phyloP scores from a whole-genome alignment of 2,329 filamentous ascomycete species.

The Tolypocladium inflatum region DNA sequence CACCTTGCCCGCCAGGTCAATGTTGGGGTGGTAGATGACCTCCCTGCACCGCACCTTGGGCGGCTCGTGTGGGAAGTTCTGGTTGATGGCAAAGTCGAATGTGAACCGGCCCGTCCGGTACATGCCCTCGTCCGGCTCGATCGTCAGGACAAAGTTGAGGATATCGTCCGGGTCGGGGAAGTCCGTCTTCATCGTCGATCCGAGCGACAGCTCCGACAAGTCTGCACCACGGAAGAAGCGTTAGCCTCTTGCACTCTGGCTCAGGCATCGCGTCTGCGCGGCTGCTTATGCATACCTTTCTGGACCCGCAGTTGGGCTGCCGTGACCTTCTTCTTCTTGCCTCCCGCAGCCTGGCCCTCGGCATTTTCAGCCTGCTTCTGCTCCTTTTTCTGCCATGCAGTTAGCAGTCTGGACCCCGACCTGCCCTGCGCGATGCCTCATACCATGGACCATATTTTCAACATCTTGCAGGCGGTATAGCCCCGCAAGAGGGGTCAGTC shows the following conservation, averaged over 20 bases:
- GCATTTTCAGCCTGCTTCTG: constrained; percentile 90
- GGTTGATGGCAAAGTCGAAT: constrained; percentile 87
- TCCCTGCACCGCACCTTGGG: constrained; percentile 95
- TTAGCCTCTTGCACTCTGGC: background rate
- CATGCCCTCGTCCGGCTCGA: constrained; percentile 76
- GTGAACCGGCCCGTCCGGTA: constrained; percentile 84
- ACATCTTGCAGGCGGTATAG: constrained; percentile 53
- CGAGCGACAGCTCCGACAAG: constrained; percentile 70
- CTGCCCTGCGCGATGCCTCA: constrained; percentile 12
- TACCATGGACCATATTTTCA: constrained; percentile 99
- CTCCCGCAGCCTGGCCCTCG: constrained; percentile 55
- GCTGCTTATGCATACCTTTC: constrained; percentile 55
- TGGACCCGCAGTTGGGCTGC: constrained; percentile 91
- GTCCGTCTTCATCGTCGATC: constrained; percentile 69
- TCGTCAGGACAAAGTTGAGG: constrained; percentile 72
- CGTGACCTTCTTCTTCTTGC: constrained; percentile 98
- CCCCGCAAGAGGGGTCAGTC: constrained; percentile 5
- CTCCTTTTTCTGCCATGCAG: constrained; percentile 69
- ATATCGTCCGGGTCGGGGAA: constrained; percentile 81
- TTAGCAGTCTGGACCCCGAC: constrained; percentile 7
- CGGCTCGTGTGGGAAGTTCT: constrained; percentile 93
- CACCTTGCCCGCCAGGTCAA: constrained; percentile 94
- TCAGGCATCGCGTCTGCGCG: background rate
- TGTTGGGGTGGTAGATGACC: constrained; percentile 99
- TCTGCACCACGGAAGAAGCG: constrained; percentile 36